Evolutionary conservation across 2,329 filamentous ascomycete genomes (phyloP), one percentile per base, ranked within the genome.

Genomic region (Didymella sp.): DNA sequence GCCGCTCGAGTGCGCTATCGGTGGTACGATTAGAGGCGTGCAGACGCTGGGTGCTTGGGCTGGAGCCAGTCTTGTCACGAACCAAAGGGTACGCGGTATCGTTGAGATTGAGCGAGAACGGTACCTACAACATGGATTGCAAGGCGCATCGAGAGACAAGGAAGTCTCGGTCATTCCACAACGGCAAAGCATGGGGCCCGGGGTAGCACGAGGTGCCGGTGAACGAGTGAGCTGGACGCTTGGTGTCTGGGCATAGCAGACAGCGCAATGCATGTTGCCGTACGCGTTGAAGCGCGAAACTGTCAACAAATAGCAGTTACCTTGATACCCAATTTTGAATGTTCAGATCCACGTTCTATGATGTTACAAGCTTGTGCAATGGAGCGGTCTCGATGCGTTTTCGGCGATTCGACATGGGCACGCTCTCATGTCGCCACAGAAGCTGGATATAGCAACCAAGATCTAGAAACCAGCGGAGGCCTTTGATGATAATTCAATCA

Each of bases 1-100:
- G 0, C 69, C 74, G 2, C 51, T 76, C 71, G 50, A 60, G 6
- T 70, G 66, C 4, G 59, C 72, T 5, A 69, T 85, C 1, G 83
- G 85, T 35, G 89, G 89, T 2, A 77, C 81, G 25, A 78, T 92
- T 35, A 82, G 90, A 24, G 87, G 84, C 2, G 78, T 92, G 2
- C 86, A 90, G 59, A 87, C 87, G 0, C 76, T 93, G 1, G 90
- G 90, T 0, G 79, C 89, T 2, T 94, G 90, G 89, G 84, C 85
- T 19, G 90, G 90, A 11, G 90, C 87, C 3, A 92, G 89, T 71
- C 70, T 94, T 51, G 77, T 89, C 17, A 84, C 87, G 2, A 85
- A 88, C 62, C 78, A 92, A 56, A 88, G 88, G 54, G 81, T 91
- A 4, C 84, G 86, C 31, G 86, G 89, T 2, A 82, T 91, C 49